Base-by-base conservation (phyloP, 352 stramenopile species). In the Phytopythium aichiense region DNA sequence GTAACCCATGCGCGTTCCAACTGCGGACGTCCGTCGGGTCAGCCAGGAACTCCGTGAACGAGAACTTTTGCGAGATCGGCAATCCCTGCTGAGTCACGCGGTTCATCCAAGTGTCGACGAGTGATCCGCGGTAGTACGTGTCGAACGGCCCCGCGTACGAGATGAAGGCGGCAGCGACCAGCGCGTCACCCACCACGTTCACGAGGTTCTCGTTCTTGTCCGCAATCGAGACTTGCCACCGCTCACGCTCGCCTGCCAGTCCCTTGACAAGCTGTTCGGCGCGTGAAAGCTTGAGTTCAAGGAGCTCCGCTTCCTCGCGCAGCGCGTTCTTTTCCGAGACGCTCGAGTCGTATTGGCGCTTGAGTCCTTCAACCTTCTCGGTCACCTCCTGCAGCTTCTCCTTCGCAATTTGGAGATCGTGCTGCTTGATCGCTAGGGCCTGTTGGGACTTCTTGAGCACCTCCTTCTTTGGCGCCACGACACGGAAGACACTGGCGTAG, bases 141-240 rank as follows among this genome's bases (percentile, higher is more conserved):
- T 98, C 94, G 61, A 99, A 99, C 9, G 95, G 94, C 0, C 95
- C 95, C 7, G 95, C 92, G 63, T 99, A 99, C 22, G 92, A 98
- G 49, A 98, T 84, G 67, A 98, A 98, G 4, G 91, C 95, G 0
- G 95, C 88, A 2, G 91, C 94, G 0, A 99, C 81, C 16, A 99
- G 81, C 6, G 89, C 89, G 65, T 99, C 94, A 1, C 95, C 95
- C 2, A 97, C 84, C 3, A 98, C 83, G 31, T 96, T 95, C 15
- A 85, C 69, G 16, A 98, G 79, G 48, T 78, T 87, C 40, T 84
- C 79, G 48, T 98, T 93, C 65, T 96, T 97, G 12, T 88, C 84
- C 0, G 80, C 84, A 60, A 98, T 98, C 15, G 81, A 96, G 0
- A 79, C 63, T 64, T 98, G 79, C 96, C 96, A 99, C 7, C 96